phyloP scores from a whole-genome alignment of 352 stramenopile species.

The Phytophthora pisi region DNA sequence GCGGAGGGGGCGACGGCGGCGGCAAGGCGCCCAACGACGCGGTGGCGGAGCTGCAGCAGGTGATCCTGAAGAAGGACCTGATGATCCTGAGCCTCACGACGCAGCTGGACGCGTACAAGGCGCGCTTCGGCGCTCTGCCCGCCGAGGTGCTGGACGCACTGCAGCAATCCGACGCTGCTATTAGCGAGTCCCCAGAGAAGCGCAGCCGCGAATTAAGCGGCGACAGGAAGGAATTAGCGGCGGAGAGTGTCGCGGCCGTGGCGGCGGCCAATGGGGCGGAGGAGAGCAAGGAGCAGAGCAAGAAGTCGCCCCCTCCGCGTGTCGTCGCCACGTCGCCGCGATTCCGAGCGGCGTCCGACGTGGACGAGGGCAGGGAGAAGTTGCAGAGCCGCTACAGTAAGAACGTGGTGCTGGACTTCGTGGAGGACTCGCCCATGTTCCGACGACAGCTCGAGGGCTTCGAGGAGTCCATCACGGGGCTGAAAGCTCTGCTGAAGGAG shows the following conservation, averaged over 20 bases:
- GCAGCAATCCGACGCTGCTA: constrained; percentile 18
- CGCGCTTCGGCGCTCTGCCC: constrained; percentile 58
- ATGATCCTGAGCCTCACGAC: constrained; percentile 83
- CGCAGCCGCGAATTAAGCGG: constrained; percentile 24
- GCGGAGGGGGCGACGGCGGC: constrained; percentile 18
- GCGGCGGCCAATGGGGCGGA: constrained; percentile 8
- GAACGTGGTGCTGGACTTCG: constrained; percentile 87
- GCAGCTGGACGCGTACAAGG: constrained; percentile 65
- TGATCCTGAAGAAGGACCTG: constrained; percentile 86
- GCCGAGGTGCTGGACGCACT: constrained; percentile 35
- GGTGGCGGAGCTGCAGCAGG: constrained; percentile 73
- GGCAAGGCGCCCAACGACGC: constrained; percentile 32
- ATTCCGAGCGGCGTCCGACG: constrained; percentile 12
- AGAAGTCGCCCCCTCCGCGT: constrained; percentile 14
- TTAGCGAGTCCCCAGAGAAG: constrained; percentile 19
- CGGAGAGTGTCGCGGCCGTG: constrained; percentile 8
- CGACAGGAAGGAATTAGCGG: constrained; percentile 19
- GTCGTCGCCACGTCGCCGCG: constrained; percentile 13
- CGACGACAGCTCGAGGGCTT: constrained; percentile 78
- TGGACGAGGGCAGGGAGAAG: constrained; percentile 18
- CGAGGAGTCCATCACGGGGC: constrained; percentile 72
- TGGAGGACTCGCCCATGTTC: constrained; percentile 89
- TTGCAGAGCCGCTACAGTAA: constrained; percentile 51
- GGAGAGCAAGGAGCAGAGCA: constrained; percentile 4
- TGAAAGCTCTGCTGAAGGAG: constrained; percentile 73